These are phyloP conservation scores for Aspergillus tanneri DNA, from an alignment of 2,329 filamentous ascomycete species.

Conservation along the genomic window DNA sequence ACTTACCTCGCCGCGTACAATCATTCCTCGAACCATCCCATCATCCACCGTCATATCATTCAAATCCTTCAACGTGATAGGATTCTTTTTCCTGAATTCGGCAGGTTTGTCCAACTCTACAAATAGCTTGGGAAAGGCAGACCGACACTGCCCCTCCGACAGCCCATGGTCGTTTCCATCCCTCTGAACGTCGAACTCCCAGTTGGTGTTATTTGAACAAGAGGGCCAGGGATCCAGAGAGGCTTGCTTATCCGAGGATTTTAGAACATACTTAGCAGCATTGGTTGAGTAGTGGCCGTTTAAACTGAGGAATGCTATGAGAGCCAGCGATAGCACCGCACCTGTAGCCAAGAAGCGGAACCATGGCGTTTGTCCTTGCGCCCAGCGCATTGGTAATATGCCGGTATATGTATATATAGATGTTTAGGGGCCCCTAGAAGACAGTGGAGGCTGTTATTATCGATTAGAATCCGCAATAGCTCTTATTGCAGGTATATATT, in stretches of 20 bases:
- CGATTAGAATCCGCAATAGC: no score
- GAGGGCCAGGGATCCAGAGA: conserved; percentile 4
- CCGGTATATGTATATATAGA: no score
- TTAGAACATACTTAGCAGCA: conserved; percentile 24
- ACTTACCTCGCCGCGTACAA: conserved; percentile 39
- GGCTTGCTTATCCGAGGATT: conserved; percentile 12
- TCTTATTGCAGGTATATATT: no score
- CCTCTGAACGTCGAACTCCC: conserved; percentile 35
- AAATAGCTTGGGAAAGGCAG: conserved; percentile 44
- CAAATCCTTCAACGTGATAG: conserved; percentile 36
- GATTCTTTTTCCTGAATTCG: conserved; percentile 18
- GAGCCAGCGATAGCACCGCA: conserved; percentile 26
- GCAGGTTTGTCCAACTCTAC: conserved; percentile 38
- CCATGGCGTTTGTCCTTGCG: conserved; percentile 20
- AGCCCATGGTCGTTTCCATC: conserved; percentile 41
- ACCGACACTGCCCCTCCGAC: conserved; percentile 36
- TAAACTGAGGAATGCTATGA: conserved; percentile 31
- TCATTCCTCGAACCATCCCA: conserved; percentile 39
- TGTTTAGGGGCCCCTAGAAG: no score
- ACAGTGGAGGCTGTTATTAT: no score
- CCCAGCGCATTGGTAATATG: conserved; percentile 11
- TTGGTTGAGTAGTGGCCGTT: conserved; percentile 16
- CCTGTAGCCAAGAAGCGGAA: conserved; percentile 31
- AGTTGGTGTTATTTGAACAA: conserved; percentile 18
- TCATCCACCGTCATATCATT: conserved; percentile 33